Conservation (phyloP, 805 yeast genomes). For the Candida fluviatilis region DNA sequence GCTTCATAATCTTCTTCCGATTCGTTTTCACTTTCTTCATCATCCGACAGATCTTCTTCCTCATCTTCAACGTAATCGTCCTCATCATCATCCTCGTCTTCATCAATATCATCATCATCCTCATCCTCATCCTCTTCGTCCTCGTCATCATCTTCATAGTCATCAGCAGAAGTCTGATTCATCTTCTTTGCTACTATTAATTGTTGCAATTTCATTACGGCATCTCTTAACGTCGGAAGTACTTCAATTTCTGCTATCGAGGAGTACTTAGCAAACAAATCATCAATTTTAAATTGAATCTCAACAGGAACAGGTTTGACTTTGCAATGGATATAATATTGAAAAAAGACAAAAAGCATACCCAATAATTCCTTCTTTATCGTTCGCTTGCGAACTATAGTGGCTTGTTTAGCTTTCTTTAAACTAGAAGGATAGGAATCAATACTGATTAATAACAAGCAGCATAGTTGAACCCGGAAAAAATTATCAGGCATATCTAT, state of each 20-base stretch:
- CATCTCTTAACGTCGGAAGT: constrained; percentile 36
- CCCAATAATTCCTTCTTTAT: constrained; percentile 13
- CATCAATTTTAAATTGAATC: constrained; percentile 48
- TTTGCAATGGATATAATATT: constrained; percentile 66
- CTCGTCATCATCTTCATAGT: constrained; percentile 13
- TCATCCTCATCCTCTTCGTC: constrained; percentile 14
- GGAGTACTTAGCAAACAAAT: constrained; percentile 30
- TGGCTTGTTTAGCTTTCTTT: constrained; percentile 4
- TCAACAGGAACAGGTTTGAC: constrained; percentile 61
- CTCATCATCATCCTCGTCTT: constrained; percentile 9
- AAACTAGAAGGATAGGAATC: constrained; percentile 6
- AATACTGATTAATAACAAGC: constrained; percentile 21
- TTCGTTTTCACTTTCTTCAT: constrained; percentile 14
- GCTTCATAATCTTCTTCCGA: constrained; percentile 9
- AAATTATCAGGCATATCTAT: constrained; percentile 67
- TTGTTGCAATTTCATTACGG: constrained; percentile 37
- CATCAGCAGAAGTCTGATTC: constrained; percentile 6
- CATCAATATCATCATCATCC: constrained; percentile 14
- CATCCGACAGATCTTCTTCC: constrained; percentile 9
- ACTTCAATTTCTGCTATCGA: constrained; percentile 30
- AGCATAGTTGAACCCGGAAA: constrained; percentile 60
- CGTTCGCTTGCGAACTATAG: constrained; percentile 5
- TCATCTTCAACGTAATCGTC: constrained; percentile 14
- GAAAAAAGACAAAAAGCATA: constrained; percentile 55
- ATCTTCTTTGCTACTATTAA: constrained; percentile 13